Conservation (phyloP, 2,329 filamentous ascomycete species). For the Neopestalotiopsis sp. region DNA sequence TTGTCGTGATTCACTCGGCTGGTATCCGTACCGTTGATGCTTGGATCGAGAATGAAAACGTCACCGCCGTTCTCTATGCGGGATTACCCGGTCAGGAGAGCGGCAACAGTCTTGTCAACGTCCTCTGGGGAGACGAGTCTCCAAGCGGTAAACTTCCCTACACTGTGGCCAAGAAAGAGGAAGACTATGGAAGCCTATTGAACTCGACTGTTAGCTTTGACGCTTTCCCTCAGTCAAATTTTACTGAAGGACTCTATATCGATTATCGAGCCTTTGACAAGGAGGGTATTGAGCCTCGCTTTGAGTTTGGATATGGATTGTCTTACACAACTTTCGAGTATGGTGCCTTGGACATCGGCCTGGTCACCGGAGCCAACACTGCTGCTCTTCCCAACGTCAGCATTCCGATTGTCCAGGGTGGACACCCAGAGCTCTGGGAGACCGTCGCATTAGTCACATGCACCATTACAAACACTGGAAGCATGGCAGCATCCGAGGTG, state of each 20-base stretch:
- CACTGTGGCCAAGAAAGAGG: constrained; percentile 32
- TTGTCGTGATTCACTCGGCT: constrained; percentile 74
- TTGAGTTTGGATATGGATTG: constrained; percentile 83
- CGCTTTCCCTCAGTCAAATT: constrained; percentile 73
- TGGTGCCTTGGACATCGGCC: constrained; percentile 21
- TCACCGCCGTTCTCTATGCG: constrained; percentile 79
- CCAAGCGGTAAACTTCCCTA: constrained; percentile 35
- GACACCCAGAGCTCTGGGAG: constrained; percentile 53
- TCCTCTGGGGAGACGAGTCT: constrained; percentile 59
- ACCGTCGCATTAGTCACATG: constrained; percentile 56
- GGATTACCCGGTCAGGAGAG: constrained; percentile 85
- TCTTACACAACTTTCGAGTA: constrained; percentile 79
- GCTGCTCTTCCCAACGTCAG: constrained; percentile 24
- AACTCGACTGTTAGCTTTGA: constrained; percentile 55
- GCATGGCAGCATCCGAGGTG: constrained; percentile 65
- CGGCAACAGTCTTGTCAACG: constrained; percentile 74
- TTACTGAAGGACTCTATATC: constrained; percentile 80
- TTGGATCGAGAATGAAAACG: constrained; percentile 75
- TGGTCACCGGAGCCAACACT: neutral
- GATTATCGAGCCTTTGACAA: constrained; percentile 93
- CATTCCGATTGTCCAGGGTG: constrained; percentile 46
- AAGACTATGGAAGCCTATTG: constrained; percentile 62
- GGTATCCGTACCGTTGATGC: constrained; percentile 72
- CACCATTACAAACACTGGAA: constrained; percentile 69
- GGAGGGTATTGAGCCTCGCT: constrained; percentile 72